Evolutionary conservation across 495 filamentous ascomycete species (phyloP), one percentile per base, ranked within the genome.

Genomic region (Niebla homalea): DNA sequence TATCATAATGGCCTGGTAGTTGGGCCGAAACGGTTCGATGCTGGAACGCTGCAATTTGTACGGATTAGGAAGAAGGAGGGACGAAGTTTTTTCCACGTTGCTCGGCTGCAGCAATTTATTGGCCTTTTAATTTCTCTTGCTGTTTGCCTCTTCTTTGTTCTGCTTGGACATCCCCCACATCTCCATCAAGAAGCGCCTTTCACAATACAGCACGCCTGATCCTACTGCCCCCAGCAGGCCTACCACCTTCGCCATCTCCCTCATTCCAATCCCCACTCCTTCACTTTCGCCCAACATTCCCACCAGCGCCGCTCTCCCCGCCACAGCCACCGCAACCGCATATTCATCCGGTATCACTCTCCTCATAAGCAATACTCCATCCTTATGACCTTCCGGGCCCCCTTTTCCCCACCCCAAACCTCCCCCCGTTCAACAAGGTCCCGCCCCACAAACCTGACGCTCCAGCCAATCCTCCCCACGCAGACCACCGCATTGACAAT

Each of bases 401-500:
- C 54, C 57, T 41, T 59, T 57, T 0, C 45, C 51, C 19, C 64
- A 22, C 41, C 40, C 25, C 4, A 68, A 51, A 14, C 64, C 70
- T 38, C 62, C 63, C 59, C 59, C 51, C 55, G 32, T 18, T 48
- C 45, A 5, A 16, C 54, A 38, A 96, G 75, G 60, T 82, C 95
- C 0, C 62, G 55, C 15, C 52, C 53, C 19, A 95, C 85, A 57
- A 94, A 98, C 12, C 51, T 48, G 19, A 64, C 65, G 58, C 87
- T 92, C 85, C 88, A 98, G 22, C 77, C 42, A 40, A 89, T 92
- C 36, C 92, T 76, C 58, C 89, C 74, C 0, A 61, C 61, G 87
- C 97, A 92, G 56, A 94, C 94, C 38, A 93, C 77, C 19, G 74
- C 74, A 62, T 96, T 97, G 44, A 88, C 89, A 49, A 74, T 70